These are phyloP conservation scores for Orbilia ellipsospora DNA, from an alignment of 2,329 filamentous ascomycete genomes.

Conservation along the genomic window DNA sequence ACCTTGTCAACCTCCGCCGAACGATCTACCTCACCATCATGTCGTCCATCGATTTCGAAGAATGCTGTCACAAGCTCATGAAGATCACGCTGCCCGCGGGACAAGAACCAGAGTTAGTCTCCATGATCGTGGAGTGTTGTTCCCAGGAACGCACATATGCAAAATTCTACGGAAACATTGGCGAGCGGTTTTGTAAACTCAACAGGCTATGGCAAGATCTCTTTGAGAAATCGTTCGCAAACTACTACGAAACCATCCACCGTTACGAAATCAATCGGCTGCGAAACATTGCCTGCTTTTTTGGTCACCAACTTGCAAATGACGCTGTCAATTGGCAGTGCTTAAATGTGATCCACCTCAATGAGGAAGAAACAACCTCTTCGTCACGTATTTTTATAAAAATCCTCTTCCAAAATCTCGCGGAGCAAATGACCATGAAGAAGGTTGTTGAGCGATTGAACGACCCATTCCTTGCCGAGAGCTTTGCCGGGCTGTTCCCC, in stretches of 20 bases:
- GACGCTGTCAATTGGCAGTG: slow-evolving; percentile 95
- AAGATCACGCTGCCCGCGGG: slow-evolving; percentile 88
- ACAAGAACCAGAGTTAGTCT: slow-evolving; percentile 87
- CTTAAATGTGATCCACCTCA: slow-evolving; percentile 84
- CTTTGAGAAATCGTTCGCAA: slow-evolving; percentile 88
- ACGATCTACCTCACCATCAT: slow-evolving; percentile 98
- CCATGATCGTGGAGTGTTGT: slow-evolving; percentile 97
- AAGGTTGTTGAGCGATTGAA: slow-evolving; percentile 80
- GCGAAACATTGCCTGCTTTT: slow-evolving; percentile 93
- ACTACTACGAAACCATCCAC: slow-evolving; percentile 98
- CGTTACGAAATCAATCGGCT: slow-evolving; percentile 95
- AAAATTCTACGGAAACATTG: slow-evolving; percentile 95
- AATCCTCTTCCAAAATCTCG: slow-evolving; percentile 92
- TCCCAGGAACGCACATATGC: slow-evolving; percentile 97
- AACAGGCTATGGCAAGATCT: slow-evolving; percentile 94
- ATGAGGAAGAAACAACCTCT: slow-evolving; percentile 96
- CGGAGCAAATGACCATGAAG: slow-evolving; percentile 84
- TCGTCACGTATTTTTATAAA: slow-evolving; percentile 98
- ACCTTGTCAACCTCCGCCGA: slow-evolving; percentile 89
- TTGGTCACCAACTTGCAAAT: slow-evolving; percentile 86
- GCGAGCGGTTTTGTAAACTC: slow-evolving; percentile 93
- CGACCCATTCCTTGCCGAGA: slow-evolving; percentile 80
- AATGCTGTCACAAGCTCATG: slow-evolving; percentile 97
- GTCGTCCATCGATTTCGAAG: slow-evolving; percentile 94
- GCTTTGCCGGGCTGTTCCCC: slow-evolving; percentile 86